Base-by-base conservation (phyloP, 805 yeast species). In the Saccharomyces eubayanus region DNA sequence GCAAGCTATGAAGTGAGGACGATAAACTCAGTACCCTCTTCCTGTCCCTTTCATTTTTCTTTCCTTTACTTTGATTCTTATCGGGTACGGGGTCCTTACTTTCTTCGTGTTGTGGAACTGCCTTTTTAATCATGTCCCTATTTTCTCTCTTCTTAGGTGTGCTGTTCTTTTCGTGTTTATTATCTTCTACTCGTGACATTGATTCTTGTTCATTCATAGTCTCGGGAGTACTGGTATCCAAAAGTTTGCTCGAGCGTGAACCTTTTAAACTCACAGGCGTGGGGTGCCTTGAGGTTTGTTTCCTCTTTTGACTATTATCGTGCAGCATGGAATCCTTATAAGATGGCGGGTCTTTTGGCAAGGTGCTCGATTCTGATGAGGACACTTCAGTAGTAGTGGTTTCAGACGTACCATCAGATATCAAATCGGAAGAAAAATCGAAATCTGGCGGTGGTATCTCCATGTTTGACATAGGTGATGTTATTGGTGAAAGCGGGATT, bases 401-500 rank as follows among this genome's bases (percentile, higher is more conserved):
- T 24, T 21, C 43, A 9, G 43, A 36, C 10, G 24, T 10, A 6
- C 24, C 43, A 36, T 36, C 43, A 36, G 43, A 36, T 36, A 36
- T 16, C 1, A 36, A 16, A 16, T 57, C 51, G 14, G 31, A 47
- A 21, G 54, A 56, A 47, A 56, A 58, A 50, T 62, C 62, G 51
- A 60, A 62, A 5, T 48, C 55, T 12, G 65, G 66, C 10, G 65
- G 65, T 2, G 59, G 59, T 14, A 56, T 57, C 27, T 52, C 56
- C 46, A 14, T 45, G 6, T 48, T 45, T 31, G 77, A 72, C 5
- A 72, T 63, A 10, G 68, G 67, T 5, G 80, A 65, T 1, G 81
- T 73, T 2, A 69, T 59, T 6, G 84, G 83, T 1, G 85, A 79
- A 27, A 74, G 69, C 2, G 89, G 89, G 48, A 77, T 63, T 3